phyloP scores from a whole-genome alignment of 495 filamentous ascomycete species.

The Neurospora sp. region DNA sequence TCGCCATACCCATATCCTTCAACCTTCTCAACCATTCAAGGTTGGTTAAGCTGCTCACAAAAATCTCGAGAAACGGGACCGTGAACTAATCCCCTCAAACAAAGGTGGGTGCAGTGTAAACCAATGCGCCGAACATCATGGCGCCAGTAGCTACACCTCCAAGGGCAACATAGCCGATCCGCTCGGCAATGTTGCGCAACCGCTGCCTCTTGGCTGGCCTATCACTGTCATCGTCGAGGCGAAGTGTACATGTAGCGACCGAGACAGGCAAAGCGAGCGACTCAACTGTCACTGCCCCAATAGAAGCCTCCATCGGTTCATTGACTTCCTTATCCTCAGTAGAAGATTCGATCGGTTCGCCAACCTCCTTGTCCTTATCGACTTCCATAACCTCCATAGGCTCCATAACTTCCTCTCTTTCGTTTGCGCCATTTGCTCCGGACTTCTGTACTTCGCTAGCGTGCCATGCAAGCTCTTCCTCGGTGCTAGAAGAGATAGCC shows the following conservation, averaged over 20 bases:
- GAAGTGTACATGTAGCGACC: background rate
- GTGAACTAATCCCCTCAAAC: constrained; percentile 1
- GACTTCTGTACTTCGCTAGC: background rate
- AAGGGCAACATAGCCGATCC: constrained; percentile 28
- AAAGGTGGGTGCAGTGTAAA: constrained; percentile 34
- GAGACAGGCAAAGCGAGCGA: background rate
- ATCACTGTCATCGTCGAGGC: background rate
- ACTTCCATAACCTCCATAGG: background rate
- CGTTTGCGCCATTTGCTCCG: background rate
- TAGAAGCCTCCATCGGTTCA: background rate
- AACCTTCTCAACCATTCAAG: background rate
- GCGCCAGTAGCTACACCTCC: constrained; percentile 31
- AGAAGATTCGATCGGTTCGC: background rate
- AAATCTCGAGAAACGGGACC: background rate
- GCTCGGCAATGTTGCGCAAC: constrained; percentile 27
- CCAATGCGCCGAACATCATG: constrained; percentile 27
- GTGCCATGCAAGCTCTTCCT: constrained; percentile 16
- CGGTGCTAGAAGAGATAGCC: constrained; percentile 23
- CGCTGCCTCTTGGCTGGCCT: constrained; percentile 22
- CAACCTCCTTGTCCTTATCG: background rate
- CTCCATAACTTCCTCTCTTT: background rate
- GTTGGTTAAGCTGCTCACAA: background rate
- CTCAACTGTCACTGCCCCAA: background rate
- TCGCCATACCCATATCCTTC: background rate
- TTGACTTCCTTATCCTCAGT: background rate